Conservation (phyloP, 805 yeast species). For the Candida piceae region DNA sequence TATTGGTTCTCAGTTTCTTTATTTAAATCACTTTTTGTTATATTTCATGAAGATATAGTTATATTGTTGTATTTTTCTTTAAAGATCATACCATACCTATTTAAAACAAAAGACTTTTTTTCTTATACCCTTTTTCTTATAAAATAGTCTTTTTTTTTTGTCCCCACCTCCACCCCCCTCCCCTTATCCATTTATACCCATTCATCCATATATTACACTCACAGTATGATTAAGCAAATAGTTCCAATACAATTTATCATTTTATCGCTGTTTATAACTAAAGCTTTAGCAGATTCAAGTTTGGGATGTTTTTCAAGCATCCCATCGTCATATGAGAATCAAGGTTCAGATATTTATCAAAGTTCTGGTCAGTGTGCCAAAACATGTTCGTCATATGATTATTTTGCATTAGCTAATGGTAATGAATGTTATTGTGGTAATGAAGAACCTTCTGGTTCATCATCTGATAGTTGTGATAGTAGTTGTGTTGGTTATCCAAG, state of each 20-base stretch:
- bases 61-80: too few relatives aligned
- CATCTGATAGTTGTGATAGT: constrained; percentile 34
- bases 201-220: not conserved
- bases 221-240: not conserved
- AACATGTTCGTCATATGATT: constrained; percentile 35
- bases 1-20: too few relatives aligned
- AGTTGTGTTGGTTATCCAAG: constrained; percentile 58
- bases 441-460: constrained; percentile 29
- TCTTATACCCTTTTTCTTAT: too few relatives aligned
- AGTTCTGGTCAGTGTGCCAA: constrained; percentile 51
- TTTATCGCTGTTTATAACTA: constrained; percentile 1
- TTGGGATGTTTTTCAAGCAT: constrained; percentile 38
- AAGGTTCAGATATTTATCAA: constrained; percentile 53
- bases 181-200: not conserved
- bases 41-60: too few relatives aligned
- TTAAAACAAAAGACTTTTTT: too few relatives aligned
- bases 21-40: too few relatives aligned
- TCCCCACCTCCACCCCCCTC: too few relatives aligned
- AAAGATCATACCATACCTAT: too few relatives aligned
- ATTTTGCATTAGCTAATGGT: constrained; percentile 51
- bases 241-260: constrained; percentile 2
- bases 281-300: constrained; percentile 3
- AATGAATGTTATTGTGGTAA: constrained; percentile 65
- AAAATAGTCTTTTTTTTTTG: too few relatives aligned
- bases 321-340: constrained; percentile 30